Base-by-base conservation (phyloP, 495 filamentous ascomycete genomes). In the Xylaria intraflava region DNA sequence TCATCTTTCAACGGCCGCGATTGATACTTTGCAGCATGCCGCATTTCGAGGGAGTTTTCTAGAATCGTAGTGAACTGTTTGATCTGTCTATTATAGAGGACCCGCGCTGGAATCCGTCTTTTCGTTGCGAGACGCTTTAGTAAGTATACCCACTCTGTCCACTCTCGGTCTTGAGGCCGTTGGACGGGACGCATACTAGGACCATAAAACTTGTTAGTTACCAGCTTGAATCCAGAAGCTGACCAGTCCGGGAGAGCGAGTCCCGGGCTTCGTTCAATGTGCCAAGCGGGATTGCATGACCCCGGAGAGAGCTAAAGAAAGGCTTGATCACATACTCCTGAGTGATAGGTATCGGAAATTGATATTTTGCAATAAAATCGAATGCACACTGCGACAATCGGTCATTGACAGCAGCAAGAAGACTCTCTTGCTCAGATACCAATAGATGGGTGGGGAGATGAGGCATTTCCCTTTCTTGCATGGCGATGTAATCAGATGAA, bases 91-190 rank as follows among this genome's bases (percentile, higher is more conserved):
- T 91, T 88, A 71, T 94, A 90, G 31, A 94, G 72, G 11, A 90
- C 84, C 46, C 87, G 75, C 17, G 88, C 84, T 16, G 89, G 89
- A 58, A 94, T 92, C 40, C 88, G 81, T 24, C 89, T 78, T 70
- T 91, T 90, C 30, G 88, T 92, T 30, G 89, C 88, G 53, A 94
- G 76, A 33, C 88, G 79, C 72, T 91, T 92, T 53, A 94, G 76
- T 50, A 94, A 80, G 69, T 90, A 89, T 29, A 90, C 88, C 89
- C 89, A 94, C 66, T 94, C 89, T 58, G 87, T 90, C 88, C 89
- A 94, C 69, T 91, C 89, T 55, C 88, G 78, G 69, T 94, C 89
- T 60, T 83, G 82, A 27, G 89, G 86, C 36, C 83, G 75, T 64
- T 85, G 83, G 56, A 94, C 88, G 27, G 82, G 83, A 61, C 88